Percentiles rank a stretch among this genome's conserved stretches.
Conservation (phyloP, 2,329 filamentous ascomycete genomes). For the Phyllosticta ampelicida region DNA sequence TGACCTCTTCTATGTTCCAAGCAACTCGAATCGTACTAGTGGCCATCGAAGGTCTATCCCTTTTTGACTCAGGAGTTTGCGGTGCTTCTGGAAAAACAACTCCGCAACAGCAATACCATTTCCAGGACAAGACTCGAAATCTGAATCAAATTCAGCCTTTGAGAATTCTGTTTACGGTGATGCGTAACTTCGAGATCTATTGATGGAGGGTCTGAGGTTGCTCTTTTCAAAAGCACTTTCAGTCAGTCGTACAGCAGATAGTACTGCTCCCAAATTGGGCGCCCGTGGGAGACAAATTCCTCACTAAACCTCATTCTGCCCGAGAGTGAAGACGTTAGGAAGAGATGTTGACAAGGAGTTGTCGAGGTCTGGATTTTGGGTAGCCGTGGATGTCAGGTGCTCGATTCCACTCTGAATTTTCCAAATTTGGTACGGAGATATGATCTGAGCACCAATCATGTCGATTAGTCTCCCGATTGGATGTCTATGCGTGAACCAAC, state of each 20-base stretch:
- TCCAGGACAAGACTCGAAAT: background rate
- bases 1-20: no score
- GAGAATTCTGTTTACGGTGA: background rate
- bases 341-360: background rate
- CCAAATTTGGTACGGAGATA: background rate
- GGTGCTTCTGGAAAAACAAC: background rate
- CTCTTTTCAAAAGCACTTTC: background rate
- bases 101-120: background rate
- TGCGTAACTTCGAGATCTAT: background rate
- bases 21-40: no score
- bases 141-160: background rate
- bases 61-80: background rate
- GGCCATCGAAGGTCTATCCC: background rate
- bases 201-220: background rate
- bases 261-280: background rate
- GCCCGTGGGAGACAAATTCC: background rate
- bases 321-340: background rate
- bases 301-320: background rate
- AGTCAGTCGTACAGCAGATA: background rate
- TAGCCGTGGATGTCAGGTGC: background rate
- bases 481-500: background rate
- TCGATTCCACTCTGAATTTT: background rate
- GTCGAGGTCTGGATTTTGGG: background rate
- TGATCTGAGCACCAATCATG: background rate
- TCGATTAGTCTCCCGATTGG: background rate